A percentile compares a stretch with the other conserved stretches of the same genome.
phyloP scores from a whole-genome alignment of 2,329 filamentous ascomycete genomes.

The Aspergillus sp. region DNA sequence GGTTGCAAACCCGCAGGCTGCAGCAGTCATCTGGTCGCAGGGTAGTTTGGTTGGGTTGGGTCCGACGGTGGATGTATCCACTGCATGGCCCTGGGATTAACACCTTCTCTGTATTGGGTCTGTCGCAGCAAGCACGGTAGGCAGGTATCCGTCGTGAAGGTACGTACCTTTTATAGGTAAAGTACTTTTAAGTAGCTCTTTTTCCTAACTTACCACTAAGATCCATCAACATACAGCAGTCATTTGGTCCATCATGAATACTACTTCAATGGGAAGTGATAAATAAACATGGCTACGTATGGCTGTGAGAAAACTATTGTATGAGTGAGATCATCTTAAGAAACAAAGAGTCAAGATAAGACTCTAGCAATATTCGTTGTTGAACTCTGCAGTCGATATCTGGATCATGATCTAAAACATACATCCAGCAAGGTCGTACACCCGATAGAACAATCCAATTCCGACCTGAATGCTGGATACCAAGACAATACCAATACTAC shows the following conservation, averaged over 20 bases:
- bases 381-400: background rate
- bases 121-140: background rate
- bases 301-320: too few relatives aligned
- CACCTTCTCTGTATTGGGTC: background rate
- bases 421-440: constrained; percentile 9
- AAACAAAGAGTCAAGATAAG: background rate
- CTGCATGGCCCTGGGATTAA: background rate
- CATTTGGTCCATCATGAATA: too few relatives aligned
- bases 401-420: constrained; percentile 5
- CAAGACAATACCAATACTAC: background rate
- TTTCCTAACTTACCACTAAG: too few relatives aligned
- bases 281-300: too few relatives aligned
- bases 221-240: too few relatives aligned
- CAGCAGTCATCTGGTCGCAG: constrained; percentile 21
- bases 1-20: constrained; percentile 23
- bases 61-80: constrained; percentile 4
- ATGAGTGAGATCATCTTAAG: too few relatives aligned
- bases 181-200: too few relatives aligned
- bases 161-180: background rate
- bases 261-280: too few relatives aligned
- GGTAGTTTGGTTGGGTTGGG: constrained; percentile 11
- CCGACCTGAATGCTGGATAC: background rate
- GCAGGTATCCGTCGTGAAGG: background rate
- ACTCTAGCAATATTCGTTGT: background rate
- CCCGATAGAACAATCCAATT: constrained; percentile 1